Conservation (phyloP, 768 basidiomycete genomes). For the Ramaria sp. region DNA sequence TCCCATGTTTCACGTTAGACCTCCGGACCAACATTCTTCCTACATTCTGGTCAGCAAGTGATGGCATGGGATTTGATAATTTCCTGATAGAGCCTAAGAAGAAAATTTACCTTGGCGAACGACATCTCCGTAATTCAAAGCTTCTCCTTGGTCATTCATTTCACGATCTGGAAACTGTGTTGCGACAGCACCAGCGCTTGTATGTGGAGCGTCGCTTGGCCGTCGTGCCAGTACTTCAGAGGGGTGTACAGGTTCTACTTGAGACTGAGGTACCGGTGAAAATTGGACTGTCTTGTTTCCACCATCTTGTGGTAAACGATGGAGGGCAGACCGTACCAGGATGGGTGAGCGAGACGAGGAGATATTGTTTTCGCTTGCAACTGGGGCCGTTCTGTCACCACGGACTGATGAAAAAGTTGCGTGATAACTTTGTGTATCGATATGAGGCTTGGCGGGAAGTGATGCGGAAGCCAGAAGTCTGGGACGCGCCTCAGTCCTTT, state of each 20-base stretch:
- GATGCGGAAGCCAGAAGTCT: background rate
- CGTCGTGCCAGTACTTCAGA: conserved; percentile 54
- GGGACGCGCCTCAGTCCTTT: background rate
- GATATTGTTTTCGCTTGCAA: background rate
- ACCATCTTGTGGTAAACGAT: conserved; percentile 28
- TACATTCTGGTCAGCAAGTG: conserved; percentile 22
- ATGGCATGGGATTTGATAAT: background rate
- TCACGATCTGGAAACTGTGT: conserved; percentile 14
- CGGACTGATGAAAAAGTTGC: background rate
- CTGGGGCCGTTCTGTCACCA: background rate
- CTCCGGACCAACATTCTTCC: conserved; percentile 86
- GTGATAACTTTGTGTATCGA: background rate
- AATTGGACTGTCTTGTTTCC: conserved; percentile 19
- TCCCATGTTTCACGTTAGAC: conserved; percentile 47
- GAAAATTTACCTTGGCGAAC: conserved; percentile 58
- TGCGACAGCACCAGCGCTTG: conserved; percentile 50
- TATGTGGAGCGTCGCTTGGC: conserved; percentile 42
- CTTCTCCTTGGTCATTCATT: conserved; percentile 10
- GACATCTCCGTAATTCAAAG: conserved; percentile 35
- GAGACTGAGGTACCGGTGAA: conserved; percentile 10
- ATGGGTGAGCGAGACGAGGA: background rate
- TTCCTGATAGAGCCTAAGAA: background rate
- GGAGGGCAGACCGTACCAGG: conserved; percentile 1
- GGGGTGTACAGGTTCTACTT: conserved; percentile 41
- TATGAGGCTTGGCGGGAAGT: background rate